Conservation (phyloP, 1,284 basidiomycete genomes). For the Sphagnurus paluster region DNA sequence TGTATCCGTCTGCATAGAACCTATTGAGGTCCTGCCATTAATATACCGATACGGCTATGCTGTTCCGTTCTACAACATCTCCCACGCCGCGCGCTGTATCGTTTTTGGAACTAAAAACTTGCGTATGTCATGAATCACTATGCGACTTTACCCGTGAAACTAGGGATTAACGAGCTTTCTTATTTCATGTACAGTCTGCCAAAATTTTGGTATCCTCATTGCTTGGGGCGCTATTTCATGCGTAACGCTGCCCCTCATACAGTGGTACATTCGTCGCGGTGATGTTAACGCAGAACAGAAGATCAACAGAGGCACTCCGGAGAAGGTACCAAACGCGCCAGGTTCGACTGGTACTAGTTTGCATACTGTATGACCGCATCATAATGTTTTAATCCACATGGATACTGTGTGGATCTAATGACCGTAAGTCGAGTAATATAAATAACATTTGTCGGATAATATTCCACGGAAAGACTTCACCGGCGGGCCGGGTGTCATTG, state of each 20-base stretch:
- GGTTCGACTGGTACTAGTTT: no score
- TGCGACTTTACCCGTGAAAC: background rate
- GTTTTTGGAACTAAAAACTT: constrained; percentile 68
- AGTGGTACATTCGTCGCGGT: constrained; percentile 32
- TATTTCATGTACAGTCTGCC: constrained; percentile 41
- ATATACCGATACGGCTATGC: constrained; percentile 70
- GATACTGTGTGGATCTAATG: no score
- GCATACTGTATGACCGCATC: no score
- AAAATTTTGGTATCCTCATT: constrained; percentile 60
- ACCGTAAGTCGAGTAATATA: no score
- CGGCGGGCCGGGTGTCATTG: no score
- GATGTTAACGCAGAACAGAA: constrained; percentile 3
- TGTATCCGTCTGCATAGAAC: constrained; percentile 64
- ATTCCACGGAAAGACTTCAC: no score
- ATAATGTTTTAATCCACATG: no score
- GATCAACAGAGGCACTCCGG: no score
- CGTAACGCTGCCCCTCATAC: constrained; percentile 49
- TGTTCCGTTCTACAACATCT: constrained; percentile 73
- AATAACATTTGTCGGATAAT: no score
- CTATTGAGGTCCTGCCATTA: constrained; percentile 65
- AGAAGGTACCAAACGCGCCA: no score
- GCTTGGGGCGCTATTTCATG: constrained; percentile 55
- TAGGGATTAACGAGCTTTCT: background rate
- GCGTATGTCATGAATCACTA: constrained; percentile 33
- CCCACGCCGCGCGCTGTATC: constrained; percentile 58